phyloP scores from a whole-genome alignment of 257 asterid genomes.

The Plantago elongata region DNA sequence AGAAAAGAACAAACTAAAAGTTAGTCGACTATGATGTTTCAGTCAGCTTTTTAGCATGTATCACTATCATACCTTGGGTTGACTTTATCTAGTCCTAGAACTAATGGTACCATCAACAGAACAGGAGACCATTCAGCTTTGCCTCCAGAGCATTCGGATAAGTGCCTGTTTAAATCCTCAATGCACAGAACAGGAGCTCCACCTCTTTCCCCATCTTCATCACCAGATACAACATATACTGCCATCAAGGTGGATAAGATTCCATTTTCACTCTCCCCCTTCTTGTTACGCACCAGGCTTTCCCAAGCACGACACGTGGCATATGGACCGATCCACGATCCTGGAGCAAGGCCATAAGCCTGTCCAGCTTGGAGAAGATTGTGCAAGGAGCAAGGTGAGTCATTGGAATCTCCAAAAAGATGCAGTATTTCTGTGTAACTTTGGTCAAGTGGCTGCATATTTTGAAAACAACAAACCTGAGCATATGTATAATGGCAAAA shows the following conservation, averaged over 20 bases:
- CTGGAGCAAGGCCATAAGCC: constrained; percentile 84
- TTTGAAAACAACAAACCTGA: constrained; percentile 18
- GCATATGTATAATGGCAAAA: constrained; percentile 5
- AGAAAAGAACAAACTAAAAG: constrained; percentile 4
- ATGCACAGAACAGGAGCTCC: constrained; percentile 93
- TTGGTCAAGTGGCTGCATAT: constrained; percentile 61
- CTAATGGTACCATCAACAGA: constrained; percentile 88
- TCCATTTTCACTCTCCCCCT: constrained; percentile 34
- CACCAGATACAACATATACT: constrained; percentile 90
- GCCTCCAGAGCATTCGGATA: constrained; percentile 42
- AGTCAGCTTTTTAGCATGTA: constrained; percentile 7
- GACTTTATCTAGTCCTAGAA: constrained; percentile 87
- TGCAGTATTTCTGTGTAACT: constrained; percentile 64
- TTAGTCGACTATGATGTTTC: background rate
- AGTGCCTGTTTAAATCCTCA: constrained; percentile 56
- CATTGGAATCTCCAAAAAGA: constrained; percentile 83
- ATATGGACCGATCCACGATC: constrained; percentile 98
- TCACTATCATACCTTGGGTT: constrained; percentile 66
- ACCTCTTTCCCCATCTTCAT: constrained; percentile 97
- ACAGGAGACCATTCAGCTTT: constrained; percentile 66
- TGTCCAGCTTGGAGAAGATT: constrained; percentile 91
- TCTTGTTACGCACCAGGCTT: constrained; percentile 51
- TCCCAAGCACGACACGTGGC: constrained; percentile 99
- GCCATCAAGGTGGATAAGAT: constrained; percentile 45
- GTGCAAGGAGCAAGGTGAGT: constrained; percentile 83